A percentile compares a stretch with the other conserved stretches of the same genome.
These are phyloP conservation scores for Lomentospora prolificans DNA, from an alignment of 2,329 filamentous ascomycete genomes.

Conservation along the genomic window DNA sequence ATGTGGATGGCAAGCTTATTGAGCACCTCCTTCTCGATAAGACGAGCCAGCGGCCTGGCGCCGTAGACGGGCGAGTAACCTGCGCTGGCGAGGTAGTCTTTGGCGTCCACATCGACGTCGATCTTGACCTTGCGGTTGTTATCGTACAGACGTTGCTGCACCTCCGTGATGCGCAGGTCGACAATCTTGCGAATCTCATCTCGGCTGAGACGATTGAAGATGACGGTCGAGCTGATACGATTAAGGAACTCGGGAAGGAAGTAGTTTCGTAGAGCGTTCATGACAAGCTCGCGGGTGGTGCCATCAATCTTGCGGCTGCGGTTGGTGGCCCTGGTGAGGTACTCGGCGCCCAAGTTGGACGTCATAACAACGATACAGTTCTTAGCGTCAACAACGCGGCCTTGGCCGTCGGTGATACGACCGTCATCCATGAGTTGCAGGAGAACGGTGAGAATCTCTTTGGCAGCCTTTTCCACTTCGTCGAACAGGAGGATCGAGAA, in stretches of 20 bases:
- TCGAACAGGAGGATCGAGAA: constrained; percentile 98
- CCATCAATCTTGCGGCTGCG: constrained; percentile 79
- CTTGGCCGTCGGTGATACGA: constrained; percentile 96
- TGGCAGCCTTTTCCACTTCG: constrained; percentile 96
- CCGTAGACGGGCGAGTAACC: constrained; percentile 96
- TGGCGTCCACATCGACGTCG: constrained; percentile 71
- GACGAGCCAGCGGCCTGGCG: constrained; percentile 73
- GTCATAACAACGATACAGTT: constrained; percentile 99
- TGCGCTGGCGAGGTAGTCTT: constrained; percentile 82
- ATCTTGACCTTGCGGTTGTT: constrained; percentile 85
- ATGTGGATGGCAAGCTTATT: constrained; percentile 90
- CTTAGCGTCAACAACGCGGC: constrained; percentile 83
- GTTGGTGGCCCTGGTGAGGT: constrained; percentile 67
- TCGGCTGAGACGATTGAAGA: constrained; percentile 93
- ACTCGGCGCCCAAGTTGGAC: constrained; percentile 92
- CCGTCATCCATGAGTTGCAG: constrained; percentile 99
- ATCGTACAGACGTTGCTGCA: constrained; percentile 78
- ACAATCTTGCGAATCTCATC: constrained; percentile 92
- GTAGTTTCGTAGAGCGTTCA: constrained; percentile 83
- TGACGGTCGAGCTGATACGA: constrained; percentile 90
- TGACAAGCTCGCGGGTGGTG: constrained; percentile 79
- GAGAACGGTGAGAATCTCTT: constrained; percentile 91
- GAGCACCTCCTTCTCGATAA: constrained; percentile 96
- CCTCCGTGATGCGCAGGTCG: constrained; percentile 76
- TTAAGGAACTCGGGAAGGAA: constrained; percentile 98